A percentile compares a stretch with the other conserved stretches of the same genome.
Conservation (phyloP, 2,329 filamentous ascomycete genomes). For the Pyrenophora seminiperda region DNA sequence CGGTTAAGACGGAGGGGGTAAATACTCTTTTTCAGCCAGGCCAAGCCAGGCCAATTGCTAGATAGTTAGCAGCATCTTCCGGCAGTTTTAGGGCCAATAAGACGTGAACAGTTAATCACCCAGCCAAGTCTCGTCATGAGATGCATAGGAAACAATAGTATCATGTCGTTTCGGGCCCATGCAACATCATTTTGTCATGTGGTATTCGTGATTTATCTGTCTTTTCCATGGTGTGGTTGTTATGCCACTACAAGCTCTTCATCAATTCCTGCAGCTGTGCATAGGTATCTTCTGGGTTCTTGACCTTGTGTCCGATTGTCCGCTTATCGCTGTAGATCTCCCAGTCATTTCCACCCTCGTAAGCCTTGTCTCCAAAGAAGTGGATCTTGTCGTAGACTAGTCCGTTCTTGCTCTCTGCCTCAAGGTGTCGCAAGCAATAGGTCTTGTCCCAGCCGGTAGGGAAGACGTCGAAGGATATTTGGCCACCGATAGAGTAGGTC, state of each 20-base stretch:
- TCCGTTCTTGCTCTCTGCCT: slow-evolving; percentile 71
- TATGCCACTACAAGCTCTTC: slow-evolving; percentile 29
- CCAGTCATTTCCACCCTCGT: slow-evolving; percentile 88
- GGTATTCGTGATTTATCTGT: no score
- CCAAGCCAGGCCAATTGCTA: no score
- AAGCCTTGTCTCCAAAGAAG: slow-evolving; percentile 98
- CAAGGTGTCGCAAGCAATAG: slow-evolving; percentile 88
- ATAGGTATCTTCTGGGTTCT: slow-evolving; percentile 80
- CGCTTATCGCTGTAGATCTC: slow-evolving; percentile 86
- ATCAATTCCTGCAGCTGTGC: slow-evolving; percentile 82
- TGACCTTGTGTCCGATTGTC: slow-evolving; percentile 84
- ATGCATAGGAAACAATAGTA: no score
- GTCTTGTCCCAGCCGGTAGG: slow-evolving; percentile 98
- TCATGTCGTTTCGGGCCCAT: no score
- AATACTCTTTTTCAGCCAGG: no score
- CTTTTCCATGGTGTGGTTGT: no score
- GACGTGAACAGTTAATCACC: no score
- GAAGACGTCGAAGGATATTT: slow-evolving; percentile 99
- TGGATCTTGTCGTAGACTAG: slow-evolving; percentile 85
- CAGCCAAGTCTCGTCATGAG: no score
- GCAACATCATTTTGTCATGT: no score
- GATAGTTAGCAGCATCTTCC: no score
- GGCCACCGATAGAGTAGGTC: slow-evolving; percentile 94
- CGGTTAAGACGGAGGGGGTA: no score
- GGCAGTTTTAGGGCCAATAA: no score